Evolutionary conservation across 768 basidiomycete species (phyloP).

Genomic region (Sporobolomyces phaffii): DNA sequence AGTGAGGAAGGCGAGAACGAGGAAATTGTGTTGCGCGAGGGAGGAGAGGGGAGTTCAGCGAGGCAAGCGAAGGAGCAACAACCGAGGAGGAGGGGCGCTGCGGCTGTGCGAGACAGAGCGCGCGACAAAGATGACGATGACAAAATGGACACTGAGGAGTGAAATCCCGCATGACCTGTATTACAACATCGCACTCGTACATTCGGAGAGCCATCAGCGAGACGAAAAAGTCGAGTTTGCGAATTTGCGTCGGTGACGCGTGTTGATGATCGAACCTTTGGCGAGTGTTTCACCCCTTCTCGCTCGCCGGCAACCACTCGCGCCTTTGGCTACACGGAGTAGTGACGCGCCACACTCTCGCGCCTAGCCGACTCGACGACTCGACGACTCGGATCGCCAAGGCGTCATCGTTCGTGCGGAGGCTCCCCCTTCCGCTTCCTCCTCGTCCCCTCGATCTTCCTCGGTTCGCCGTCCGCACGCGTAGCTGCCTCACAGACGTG

Average conservation of each 20-base stretch:
- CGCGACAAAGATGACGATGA: neutral
- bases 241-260: no score
- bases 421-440: neutral
- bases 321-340: no score
- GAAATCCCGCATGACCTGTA: neutral
- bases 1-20: slow-evolving; percentile 5
- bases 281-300: no score
- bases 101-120: neutral
- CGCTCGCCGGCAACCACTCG: no score
- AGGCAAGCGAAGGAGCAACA: neutral
- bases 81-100: neutral
- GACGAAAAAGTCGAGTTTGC: no score
- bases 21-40: neutral
- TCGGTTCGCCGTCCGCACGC: neutral
- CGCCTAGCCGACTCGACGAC: no score
- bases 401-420: no score
- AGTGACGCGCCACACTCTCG: no score
- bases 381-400: no score
- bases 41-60: neutral
- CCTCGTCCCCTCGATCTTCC: neutral
- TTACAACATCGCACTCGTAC: no score
- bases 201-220: no score
- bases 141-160: slow-evolving; percentile 8
- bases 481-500: neutral
- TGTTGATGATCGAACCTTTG: no score